These are phyloP conservation scores for Trichoderma endophyticum DNA, from an alignment of 2,329 filamentous ascomycete genomes.

Conservation along the genomic window DNA sequence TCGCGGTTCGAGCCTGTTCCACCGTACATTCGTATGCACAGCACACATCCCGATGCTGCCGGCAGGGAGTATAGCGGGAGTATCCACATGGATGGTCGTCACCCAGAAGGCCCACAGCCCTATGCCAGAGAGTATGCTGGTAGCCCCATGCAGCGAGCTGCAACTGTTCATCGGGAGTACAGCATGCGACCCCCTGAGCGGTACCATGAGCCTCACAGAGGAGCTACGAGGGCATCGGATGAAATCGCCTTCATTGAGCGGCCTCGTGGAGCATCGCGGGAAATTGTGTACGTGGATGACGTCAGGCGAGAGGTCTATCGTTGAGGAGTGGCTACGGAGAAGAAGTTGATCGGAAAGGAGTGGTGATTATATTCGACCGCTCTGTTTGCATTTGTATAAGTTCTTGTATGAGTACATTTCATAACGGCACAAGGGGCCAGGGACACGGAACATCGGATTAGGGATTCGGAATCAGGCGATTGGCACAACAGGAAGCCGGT, in stretches of 20 bases:
- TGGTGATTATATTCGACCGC: neutral
- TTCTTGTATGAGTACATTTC: slow-evolving; percentile 5
- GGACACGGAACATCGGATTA: neutral
- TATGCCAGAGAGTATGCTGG: slow-evolving; percentile 33
- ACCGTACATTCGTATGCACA: slow-evolving; percentile 45
- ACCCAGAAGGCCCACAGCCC: slow-evolving; percentile 30
- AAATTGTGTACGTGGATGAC: slow-evolving; percentile 46
- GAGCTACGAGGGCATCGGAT: slow-evolving; percentile 29
- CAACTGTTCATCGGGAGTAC: slow-evolving; percentile 33
- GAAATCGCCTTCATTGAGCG: slow-evolving; percentile 46
- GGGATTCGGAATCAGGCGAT: neutral
- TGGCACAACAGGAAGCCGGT: neutral
- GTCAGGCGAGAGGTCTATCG: slow-evolving; percentile 37
- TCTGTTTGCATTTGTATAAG: neutral
- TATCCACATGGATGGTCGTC: slow-evolving; percentile 29
- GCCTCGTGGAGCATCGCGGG: slow-evolving; percentile 40
- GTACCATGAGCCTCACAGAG: slow-evolving; percentile 40
- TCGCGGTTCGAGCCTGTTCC: slow-evolving; percentile 41
- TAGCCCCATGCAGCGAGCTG: slow-evolving; percentile 26
- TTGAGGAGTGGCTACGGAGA: slow-evolving; percentile 19
- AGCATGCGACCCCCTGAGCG: slow-evolving; percentile 43
- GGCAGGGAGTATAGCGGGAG: slow-evolving; percentile 29
- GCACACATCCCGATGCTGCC: slow-evolving; percentile 38
- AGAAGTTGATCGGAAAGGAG: neutral
- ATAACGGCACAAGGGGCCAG: neutral